phyloP scores from a whole-genome alignment of 2,329 filamentous ascomycete species.

The Trichoderma cornu-damae region DNA sequence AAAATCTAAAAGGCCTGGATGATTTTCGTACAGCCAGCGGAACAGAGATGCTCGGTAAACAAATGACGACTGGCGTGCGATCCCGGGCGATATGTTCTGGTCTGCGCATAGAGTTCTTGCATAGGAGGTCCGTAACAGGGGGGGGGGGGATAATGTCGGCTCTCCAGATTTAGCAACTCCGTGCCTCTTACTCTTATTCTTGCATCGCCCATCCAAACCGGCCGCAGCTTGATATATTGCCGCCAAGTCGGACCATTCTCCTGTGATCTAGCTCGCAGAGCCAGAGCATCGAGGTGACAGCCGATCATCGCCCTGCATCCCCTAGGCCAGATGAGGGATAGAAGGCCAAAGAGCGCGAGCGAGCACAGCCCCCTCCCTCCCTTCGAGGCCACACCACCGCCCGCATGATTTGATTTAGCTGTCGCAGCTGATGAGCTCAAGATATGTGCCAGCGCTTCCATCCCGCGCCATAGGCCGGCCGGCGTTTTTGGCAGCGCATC shows the following conservation, averaged over 20 bases:
- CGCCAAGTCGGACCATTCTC: no score
- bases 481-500: not conserved
- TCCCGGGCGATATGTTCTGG: not conserved
- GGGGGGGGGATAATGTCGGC: no score
- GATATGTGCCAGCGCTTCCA: conserved; percentile 22
- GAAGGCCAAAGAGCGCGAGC: not conserved
- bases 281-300: not conserved
- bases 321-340: not conserved
- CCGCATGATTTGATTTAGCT: not conserved
- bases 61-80: not conserved
- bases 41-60: not conserved
- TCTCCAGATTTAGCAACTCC: no score
- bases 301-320: not conserved
- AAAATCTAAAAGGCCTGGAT: no score
- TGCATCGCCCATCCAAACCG: not conserved
- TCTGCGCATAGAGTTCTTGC: not conserved
- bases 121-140: no score
- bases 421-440: conserved; percentile 8
- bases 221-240: not conserved
- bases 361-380: not conserved
- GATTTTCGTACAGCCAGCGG: not conserved
- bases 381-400: not conserved
- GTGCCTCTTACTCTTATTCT: no score
- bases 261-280: not conserved
- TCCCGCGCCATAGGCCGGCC: conserved; percentile 3